A percentile compares a stretch with the other conserved stretches of the same genome.
Conservation (phyloP, 1,139 yeast genomes). For the Suhomyces bribrorum region DNA sequence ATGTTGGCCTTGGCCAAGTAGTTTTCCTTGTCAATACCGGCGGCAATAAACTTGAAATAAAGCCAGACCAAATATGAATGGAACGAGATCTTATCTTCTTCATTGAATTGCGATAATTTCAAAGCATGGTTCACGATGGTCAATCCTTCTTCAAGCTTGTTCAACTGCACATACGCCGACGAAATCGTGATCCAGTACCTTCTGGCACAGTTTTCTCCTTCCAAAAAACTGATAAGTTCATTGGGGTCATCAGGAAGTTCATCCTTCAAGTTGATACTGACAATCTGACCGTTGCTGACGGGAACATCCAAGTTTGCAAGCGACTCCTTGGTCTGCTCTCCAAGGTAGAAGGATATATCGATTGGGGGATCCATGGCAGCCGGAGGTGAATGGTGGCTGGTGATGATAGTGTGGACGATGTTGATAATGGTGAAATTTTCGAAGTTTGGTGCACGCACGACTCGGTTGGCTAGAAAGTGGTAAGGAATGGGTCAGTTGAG, state of each 20-base stretch:
- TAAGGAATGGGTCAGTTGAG: background rate
- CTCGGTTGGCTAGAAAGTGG: constrained; percentile 1
- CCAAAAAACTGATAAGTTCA: constrained; percentile 74
- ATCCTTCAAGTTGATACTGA: constrained; percentile 60
- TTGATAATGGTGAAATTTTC: constrained; percentile 9
- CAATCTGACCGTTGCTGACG: constrained; percentile 68
- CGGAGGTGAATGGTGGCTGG: constrained; percentile 1
- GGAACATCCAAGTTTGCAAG: constrained; percentile 60
- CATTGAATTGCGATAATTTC: constrained; percentile 38
- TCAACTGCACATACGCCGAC: constrained; percentile 70
- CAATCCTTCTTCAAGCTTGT: constrained; percentile 61
- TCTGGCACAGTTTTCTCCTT: constrained; percentile 73
- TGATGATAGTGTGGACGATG: constrained; percentile 1
- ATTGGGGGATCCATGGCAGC: constrained; percentile 31
- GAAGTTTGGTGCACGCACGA: constrained; percentile 6
- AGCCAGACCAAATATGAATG: constrained; percentile 77
- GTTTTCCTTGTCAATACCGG: constrained; percentile 28
- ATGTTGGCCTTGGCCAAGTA: constrained; percentile 27
- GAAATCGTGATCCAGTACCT: constrained; percentile 87
- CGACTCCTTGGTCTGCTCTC: constrained; percentile 34
- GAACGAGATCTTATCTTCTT: constrained; percentile 54
- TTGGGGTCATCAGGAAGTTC: constrained; percentile 89
- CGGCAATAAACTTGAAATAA: constrained; percentile 42
- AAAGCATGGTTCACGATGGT: constrained; percentile 66
- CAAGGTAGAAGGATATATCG: constrained; percentile 44